These are phyloP conservation scores for Hymenoscyphus repandus DNA, from an alignment of 2,329 filamentous ascomycete species.

Conservation along the genomic window DNA sequence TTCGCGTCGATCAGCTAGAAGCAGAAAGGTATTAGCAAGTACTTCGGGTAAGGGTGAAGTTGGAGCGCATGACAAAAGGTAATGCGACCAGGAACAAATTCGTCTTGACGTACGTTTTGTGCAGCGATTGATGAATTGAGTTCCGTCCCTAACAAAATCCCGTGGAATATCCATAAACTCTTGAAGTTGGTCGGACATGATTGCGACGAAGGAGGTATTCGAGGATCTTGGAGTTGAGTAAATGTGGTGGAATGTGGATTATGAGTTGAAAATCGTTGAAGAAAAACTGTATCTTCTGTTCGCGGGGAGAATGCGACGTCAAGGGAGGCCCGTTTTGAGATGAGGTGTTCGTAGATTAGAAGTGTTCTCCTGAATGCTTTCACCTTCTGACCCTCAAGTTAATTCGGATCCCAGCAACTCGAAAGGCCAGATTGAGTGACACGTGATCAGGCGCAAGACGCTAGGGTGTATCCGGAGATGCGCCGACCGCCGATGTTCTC, in stretches of 20 bases:
- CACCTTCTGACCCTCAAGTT: not conserved
- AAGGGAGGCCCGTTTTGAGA: not conserved
- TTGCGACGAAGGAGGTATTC: slow-evolving; percentile 11
- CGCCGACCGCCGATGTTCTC: not conserved
- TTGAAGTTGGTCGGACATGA: slow-evolving; percentile 51
- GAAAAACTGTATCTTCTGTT: not conserved
- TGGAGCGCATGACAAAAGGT: not conserved
- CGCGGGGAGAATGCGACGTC: not conserved
- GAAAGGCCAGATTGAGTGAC: not conserved
- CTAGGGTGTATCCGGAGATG: no score
- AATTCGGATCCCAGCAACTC: not conserved
- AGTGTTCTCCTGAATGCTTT: not conserved
- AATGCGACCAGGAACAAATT: not conserved
- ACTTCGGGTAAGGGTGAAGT: not conserved
- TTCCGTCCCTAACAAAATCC: slow-evolving; percentile 41
- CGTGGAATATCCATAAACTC: slow-evolving; percentile 50
- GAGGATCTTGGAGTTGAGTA: not conserved
- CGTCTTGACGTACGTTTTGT: slow-evolving; percentile 35
- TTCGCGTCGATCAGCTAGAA: slow-evolving; percentile 34
- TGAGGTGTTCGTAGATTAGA: slow-evolving; percentile 1
- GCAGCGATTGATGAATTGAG: slow-evolving; percentile 39
- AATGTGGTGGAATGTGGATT: not conserved
- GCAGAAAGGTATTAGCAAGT: slow-evolving; percentile 10
- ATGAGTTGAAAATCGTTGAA: not conserved
- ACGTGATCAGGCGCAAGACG: not conserved